phyloP scores from a whole-genome alignment of 768 basidiomycete species.

The Boletus tylopilopsis region DNA sequence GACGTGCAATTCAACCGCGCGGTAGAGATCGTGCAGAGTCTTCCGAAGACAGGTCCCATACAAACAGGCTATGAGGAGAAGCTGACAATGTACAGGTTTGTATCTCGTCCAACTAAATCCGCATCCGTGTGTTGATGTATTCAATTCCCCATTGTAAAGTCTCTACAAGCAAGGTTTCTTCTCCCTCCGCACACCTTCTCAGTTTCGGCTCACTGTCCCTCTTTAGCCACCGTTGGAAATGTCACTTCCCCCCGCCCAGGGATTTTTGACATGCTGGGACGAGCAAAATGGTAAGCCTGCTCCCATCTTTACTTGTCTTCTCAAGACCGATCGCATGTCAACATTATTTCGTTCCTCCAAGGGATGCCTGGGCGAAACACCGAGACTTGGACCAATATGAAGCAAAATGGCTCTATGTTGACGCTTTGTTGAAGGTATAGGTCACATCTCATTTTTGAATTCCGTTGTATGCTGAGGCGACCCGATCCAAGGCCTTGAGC shows the following conservation, averaged over 20 bases:
- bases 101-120: neutral
- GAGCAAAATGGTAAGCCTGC: conserved; percentile 80
- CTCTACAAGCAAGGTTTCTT: conserved; percentile 86
- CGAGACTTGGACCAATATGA: conserved; percentile 73
- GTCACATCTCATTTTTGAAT: neutral
- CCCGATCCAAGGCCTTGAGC: conserved; percentile 54
- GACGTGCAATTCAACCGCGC: conserved; percentile 90
- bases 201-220: conserved; percentile 1
- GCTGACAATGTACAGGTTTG: conserved; percentile 85
- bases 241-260: conserved; percentile 75
- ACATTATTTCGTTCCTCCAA: conserved; percentile 25
- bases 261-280: conserved; percentile 86
- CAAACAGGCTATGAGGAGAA: conserved; percentile 97
- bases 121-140: conserved; percentile 7
- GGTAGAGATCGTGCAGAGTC: conserved; percentile 87
- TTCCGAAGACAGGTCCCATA: conserved; percentile 92
- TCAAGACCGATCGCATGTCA: conserved; percentile 25
- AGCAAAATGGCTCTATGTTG: conserved; percentile 88
- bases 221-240: conserved; percentile 84
- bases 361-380: conserved; percentile 97
- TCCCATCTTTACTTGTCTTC: neutral
- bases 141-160: conserved; percentile 38
- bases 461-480: neutral
- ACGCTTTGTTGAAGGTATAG: conserved; percentile 75
- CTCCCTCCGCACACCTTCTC: neutral